These are phyloP conservation scores for Tephrocybe sp. DNA, from an alignment of 768 basidiomycete species.

Conservation along the genomic window DNA sequence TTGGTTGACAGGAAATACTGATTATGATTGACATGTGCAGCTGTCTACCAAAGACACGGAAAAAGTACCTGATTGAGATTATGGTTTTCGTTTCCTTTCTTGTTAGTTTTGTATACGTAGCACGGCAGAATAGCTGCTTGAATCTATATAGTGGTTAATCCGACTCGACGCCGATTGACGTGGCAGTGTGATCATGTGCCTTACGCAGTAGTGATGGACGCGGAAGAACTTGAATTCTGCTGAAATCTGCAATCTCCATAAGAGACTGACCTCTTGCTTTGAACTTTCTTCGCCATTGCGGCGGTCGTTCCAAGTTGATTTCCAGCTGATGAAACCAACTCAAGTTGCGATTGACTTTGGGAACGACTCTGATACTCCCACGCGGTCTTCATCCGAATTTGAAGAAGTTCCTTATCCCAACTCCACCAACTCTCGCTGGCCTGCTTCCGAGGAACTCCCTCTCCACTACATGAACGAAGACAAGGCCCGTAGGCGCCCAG, in stretches of 20 bases:
- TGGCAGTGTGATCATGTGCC: constrained; percentile 31
- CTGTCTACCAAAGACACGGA: constrained; percentile 26
- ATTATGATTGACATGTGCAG: constrained; percentile 7
- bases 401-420: constrained; percentile 69
- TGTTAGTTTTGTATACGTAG: constrained; percentile 9
- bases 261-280: constrained; percentile 1
- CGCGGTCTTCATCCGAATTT: constrained; percentile 62
- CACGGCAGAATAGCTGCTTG: constrained; percentile 4
- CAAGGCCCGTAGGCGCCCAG: constrained; percentile 54
- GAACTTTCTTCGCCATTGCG: constrained; percentile 7
- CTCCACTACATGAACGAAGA: constrained; percentile 59
- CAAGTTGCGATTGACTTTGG: constrained; percentile 74
- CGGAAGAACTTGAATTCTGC: not conserved
- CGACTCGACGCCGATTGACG: constrained; percentile 22
- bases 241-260: not conserved
- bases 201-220: constrained; percentile 3
- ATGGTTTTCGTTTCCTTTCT: constrained; percentile 5
- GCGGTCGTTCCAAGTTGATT: not conserved
- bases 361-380: constrained; percentile 44
- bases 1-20: not conserved
- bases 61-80: constrained; percentile 17
- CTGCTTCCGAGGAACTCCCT: constrained; percentile 39
- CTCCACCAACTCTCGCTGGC: constrained; percentile 37
- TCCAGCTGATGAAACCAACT: constrained; percentile 54
- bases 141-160: constrained; percentile 17